These are phyloP conservation scores for Cercospora sp. DNA, from an alignment of 2,329 filamentous ascomycete species.

Conservation along the genomic window DNA sequence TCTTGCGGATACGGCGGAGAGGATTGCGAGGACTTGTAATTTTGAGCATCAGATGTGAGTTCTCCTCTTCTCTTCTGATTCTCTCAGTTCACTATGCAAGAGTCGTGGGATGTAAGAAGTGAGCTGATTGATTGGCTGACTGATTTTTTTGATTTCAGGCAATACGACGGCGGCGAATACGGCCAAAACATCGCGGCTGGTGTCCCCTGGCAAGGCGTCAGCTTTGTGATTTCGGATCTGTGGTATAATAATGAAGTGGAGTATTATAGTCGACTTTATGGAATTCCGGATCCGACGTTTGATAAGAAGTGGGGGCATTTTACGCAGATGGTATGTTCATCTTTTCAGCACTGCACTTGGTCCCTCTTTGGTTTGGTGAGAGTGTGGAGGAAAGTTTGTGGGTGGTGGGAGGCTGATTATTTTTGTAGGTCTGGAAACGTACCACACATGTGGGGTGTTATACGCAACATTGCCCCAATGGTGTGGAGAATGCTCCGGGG, in stretches of 20 bases:
- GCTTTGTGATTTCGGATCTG: conserved; percentile 69
- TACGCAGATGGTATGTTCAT: conserved; percentile 65
- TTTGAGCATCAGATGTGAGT: conserved; percentile 72
- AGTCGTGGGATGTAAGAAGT: background rate
- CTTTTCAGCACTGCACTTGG: too few species aligned
- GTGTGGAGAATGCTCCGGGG: conserved; percentile 44
- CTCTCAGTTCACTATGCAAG: too few species aligned
- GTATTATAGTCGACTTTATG: conserved; percentile 45
- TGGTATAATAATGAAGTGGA: conserved; percentile 69
- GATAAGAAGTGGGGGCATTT: conserved; percentile 72
- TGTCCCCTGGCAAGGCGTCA: conserved; percentile 56
- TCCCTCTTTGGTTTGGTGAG: conserved; percentile 30
- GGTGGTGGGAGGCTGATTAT: background rate
- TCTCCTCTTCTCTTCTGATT: too few species aligned
- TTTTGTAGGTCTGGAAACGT: background rate
- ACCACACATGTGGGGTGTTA: conserved; percentile 59
- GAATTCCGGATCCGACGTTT: conserved; percentile 56
- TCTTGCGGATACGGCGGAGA: conserved; percentile 63
- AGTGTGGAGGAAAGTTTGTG: background rate
- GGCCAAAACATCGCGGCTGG: conserved; percentile 88
- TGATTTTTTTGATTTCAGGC: background rate
- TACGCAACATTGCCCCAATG: conserved; percentile 55
- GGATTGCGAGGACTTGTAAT: conserved; percentile 64
- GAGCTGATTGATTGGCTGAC: background rate
- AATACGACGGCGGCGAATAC: conserved; percentile 63